phyloP scores from a whole-genome alignment of 345 rosid genomes.

The Corymbia maculata region DNA sequence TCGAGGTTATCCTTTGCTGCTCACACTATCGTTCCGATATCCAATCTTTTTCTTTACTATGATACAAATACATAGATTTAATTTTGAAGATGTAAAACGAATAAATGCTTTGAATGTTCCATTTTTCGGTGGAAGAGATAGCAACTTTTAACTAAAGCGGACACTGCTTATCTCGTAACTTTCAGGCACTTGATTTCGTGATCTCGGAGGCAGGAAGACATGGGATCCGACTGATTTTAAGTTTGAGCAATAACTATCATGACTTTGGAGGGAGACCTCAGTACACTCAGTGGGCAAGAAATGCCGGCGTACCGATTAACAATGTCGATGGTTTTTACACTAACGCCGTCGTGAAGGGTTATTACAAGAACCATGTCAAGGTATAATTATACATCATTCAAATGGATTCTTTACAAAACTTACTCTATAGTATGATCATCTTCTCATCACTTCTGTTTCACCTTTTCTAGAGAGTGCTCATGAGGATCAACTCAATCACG shows the following conservation, averaged over 20 bases:
- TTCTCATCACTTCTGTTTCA: neutral
- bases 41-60: neutral
- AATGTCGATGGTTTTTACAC: conserved; percentile 30
- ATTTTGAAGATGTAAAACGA: neutral
- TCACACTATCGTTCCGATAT: neutral
- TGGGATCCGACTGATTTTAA: conserved; percentile 19
- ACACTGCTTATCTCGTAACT: neutral
- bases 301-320: conserved; percentile 5
- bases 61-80: neutral
- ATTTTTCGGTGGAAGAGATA: neutral
- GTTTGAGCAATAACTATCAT: conserved; percentile 19
- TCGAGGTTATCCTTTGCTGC: conserved; percentile 12
- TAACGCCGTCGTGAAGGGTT: conserved; percentile 11
- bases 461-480: conserved; percentile 10
- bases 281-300: conserved; percentile 27
- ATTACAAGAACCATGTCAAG: conserved; percentile 27
- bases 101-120: neutral
- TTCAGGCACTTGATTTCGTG: conserved; percentile 38
- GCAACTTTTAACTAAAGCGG: neutral
- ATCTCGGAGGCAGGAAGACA: conserved; percentile 24
- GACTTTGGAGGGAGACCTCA: conserved; percentile 31
- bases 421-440: neutral
- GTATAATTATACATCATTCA: neutral
- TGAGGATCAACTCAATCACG: conserved; percentile 18
- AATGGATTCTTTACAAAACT: neutral